Base-by-base conservation (phyloP, 129 eudicot species). In the Mikania micrantha region DNA sequence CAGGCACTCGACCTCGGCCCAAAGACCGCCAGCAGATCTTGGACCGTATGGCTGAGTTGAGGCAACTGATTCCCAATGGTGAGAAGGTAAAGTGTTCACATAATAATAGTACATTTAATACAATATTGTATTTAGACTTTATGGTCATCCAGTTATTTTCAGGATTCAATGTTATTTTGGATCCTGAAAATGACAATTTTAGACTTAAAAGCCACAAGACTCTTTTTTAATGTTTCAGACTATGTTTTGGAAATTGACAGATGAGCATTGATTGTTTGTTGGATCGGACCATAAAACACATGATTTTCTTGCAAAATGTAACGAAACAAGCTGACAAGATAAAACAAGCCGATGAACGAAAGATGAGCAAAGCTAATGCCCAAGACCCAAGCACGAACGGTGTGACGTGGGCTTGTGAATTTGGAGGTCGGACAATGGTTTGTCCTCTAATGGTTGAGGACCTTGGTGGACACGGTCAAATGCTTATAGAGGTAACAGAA, bases 61-160 rank as follows among this genome's bases (percentile, higher is more conserved):
- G 97, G 79, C 81, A 83, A n/a, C 85, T 94, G 40, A 83, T 90
- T 69, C 99, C 95, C 47, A 90, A 81, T 48, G 99, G 93, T n/a
- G 85, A 82, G 32, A 94, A 94, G 97, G 99, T 94, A 57, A 9
- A 42, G 41, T 49, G 6, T 65, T 58, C 27, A 38, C 17, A 67
- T 65, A 15, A 38, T 24, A 9, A 35, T 36, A 19, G 47, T 2
- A 41, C 21, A 48, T 34, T 59, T 41, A 31, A 0, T 24, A 53
- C n/a, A n/a, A n/a, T 16, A 45, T n/a, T 22, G 9, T 15, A 19
- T 44, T 72, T 39, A 39, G 40, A 56, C 66, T 70, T 70, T 56
- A 24, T 69, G 52, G 64, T 69, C 53, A 38, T 53, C 17, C 1
- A 54, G 59, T 71, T 5, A 4, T 13, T 59, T 57, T 35, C 22